These are phyloP conservation scores for Ascochyta lentis DNA, from an alignment of 2,329 filamentous ascomycete species.

Conservation along the genomic window DNA sequence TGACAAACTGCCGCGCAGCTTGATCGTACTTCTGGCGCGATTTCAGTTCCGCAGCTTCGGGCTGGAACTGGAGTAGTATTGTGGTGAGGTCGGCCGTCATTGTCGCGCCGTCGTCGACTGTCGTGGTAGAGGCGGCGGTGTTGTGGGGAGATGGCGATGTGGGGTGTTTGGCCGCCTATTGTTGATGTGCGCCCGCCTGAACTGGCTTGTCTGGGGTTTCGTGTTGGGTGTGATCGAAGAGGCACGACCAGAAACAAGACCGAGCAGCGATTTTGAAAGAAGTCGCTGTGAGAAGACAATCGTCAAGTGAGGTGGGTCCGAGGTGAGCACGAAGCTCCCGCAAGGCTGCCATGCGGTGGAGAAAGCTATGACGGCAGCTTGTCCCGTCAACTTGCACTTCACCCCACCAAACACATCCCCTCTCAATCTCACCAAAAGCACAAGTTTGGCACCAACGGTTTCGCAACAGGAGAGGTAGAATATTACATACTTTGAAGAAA, in stretches of 20 bases:
- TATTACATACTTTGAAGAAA: too few species aligned
- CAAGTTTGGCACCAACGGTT: too few species aligned
- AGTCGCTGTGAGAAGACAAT: constrained; percentile 10
- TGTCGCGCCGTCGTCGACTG: constrained; percentile 6
- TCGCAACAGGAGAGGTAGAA: background rate
- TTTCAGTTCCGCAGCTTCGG: constrained; percentile 38
- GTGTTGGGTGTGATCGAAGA: background rate
- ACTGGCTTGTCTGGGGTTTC: background rate
- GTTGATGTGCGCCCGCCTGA: background rate
- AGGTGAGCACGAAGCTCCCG: constrained; percentile 27
- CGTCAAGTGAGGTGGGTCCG: constrained; percentile 15
- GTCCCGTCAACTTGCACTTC: constrained; percentile 3
- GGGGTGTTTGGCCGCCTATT: constrained; percentile 24
- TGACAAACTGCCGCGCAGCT: constrained; percentile 43
- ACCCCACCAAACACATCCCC: background rate
- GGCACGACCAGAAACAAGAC: background rate
- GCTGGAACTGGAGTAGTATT: constrained; percentile 45
- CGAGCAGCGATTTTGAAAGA: background rate
- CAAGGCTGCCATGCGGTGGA: constrained; percentile 33
- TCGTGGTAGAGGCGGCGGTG: constrained; percentile 11
- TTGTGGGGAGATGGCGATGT: constrained; percentile 24
- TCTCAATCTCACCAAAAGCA: too few species aligned
- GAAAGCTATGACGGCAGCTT: constrained; percentile 23
- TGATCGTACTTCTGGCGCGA: constrained; percentile 51
- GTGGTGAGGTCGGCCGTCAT: constrained; percentile 44